Evolutionary conservation across 208 protist species (phyloP).

Genomic region (Acanthamoeba quina): DNA sequence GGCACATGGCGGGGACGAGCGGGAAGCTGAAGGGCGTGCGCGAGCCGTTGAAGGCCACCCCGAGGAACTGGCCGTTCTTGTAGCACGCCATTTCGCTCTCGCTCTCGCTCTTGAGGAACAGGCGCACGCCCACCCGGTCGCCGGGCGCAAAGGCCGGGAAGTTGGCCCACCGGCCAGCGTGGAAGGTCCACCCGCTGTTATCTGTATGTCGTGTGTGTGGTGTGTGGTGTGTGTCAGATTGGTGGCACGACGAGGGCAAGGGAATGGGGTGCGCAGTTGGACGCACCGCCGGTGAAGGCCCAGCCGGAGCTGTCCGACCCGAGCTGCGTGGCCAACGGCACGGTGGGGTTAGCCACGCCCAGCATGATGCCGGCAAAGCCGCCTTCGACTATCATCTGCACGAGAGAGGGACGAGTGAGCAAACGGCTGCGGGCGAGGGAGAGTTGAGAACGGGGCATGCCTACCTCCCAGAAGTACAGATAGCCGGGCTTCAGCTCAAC

Average conservation of each 20-base stretch:
- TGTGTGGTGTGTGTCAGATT: not conserved
- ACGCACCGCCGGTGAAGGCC: slow-evolving; percentile 21
- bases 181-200: slow-evolving; percentile 51
- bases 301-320: slow-evolving; percentile 5
- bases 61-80: slow-evolving; percentile 61
- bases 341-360: not conserved
- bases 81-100: slow-evolving; percentile 43
- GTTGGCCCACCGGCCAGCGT: not conserved
- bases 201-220: not conserved
- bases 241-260: not conserved
- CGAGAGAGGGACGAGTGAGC: not conserved
- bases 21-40: slow-evolving; percentile 11
- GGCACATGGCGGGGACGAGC: slow-evolving; percentile 32
- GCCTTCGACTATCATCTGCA: not conserved
- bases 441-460: not conserved
- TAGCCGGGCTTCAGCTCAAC: slow-evolving; percentile 12
- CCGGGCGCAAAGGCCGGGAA: slow-evolving; percentile 58
- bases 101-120: slow-evolving; percentile 28
- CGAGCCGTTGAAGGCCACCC: slow-evolving; percentile 31
- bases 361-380: slow-evolving; percentile 49
- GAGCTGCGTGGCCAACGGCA: slow-evolving; percentile 13
- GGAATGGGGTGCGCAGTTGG: not conserved
- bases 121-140: slow-evolving; percentile 2
- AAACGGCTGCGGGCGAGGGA: not conserved
- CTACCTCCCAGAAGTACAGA: slow-evolving; percentile 35